phyloP scores from a whole-genome alignment of 1,284 basidiomycete species.

The Ceratobasidium papillatum region DNA sequence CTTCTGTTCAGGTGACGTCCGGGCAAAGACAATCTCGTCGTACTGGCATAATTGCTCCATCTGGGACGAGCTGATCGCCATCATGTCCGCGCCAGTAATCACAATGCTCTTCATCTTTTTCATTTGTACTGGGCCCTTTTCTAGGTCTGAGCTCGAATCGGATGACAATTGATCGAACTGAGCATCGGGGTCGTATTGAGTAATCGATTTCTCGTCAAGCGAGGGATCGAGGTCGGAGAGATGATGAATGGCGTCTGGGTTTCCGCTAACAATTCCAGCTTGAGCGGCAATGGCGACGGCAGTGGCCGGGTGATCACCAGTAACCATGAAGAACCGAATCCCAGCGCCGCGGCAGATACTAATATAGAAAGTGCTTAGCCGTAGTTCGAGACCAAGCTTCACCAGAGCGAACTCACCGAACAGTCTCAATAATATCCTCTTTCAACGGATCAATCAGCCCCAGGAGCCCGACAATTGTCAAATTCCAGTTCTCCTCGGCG shows the following conservation, averaged over 20 bases:
- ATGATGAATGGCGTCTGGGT: slow-evolving; percentile 51
- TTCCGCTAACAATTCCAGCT: slow-evolving; percentile 62
- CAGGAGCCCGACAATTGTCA: slow-evolving; percentile 59
- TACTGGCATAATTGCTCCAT: slow-evolving; percentile 57
- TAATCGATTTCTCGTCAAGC: slow-evolving; percentile 44
- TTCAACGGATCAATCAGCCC: slow-evolving; percentile 60
- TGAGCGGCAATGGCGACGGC: slow-evolving; percentile 58
- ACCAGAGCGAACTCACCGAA: slow-evolving; percentile 47
- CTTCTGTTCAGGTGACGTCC: slow-evolving; percentile 76
- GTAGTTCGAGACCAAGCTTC: background rate
- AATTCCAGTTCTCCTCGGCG: slow-evolving; percentile 49
- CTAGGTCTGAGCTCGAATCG: slow-evolving; percentile 22
- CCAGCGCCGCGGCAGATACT: slow-evolving; percentile 64
- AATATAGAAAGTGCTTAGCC: background rate
- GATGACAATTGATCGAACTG: background rate
- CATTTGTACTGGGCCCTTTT: background rate
- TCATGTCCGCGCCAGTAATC: slow-evolving; percentile 69
- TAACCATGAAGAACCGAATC: slow-evolving; percentile 74
- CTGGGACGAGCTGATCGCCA: slow-evolving; percentile 63
- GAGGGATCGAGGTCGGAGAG: slow-evolving; percentile 52
- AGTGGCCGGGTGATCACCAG: slow-evolving; percentile 63
- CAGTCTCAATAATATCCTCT: slow-evolving; percentile 64
- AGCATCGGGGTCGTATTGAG: slow-evolving; percentile 35
- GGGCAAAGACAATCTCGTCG: slow-evolving; percentile 74
- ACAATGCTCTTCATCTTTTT: slow-evolving; percentile 48